Percentiles rank a stretch among this genome's conserved stretches.
Conservation (phyloP, 352 stramenopile genomes). For the Phytophthora colocasiae region DNA sequence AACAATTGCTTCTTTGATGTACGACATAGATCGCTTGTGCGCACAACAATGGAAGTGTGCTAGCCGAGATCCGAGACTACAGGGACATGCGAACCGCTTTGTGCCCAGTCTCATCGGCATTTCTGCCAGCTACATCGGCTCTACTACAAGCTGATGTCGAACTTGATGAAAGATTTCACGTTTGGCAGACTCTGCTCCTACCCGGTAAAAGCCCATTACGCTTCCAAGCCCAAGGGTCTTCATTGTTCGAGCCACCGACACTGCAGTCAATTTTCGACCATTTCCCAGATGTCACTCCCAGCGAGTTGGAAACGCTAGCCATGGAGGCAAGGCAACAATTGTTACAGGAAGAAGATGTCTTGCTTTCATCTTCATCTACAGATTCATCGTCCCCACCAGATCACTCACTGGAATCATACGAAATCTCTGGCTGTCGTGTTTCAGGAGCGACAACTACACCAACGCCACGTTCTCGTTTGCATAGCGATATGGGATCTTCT, state of each 20-base stretch:
- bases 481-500: conserved; percentile 17
- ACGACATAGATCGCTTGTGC: conserved; percentile 34
- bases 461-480: conserved; percentile 23
- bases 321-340: conserved; percentile 44
- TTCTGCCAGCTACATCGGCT: conserved; percentile 28
- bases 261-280: conserved; percentile 40
- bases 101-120: conserved; percentile 50
- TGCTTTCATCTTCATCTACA: conserved; percentile 34
- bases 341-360: conserved; percentile 38
- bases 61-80: conserved; percentile 52
- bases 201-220: conserved; percentile 20
- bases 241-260: conserved; percentile 20
- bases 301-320: conserved; percentile 46
- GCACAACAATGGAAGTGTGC: conserved; percentile 26
- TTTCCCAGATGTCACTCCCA: conserved; percentile 32
- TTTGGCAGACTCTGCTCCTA: conserved; percentile 32
- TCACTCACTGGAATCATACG: not conserved
- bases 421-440: not conserved
- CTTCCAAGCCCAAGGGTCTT: conserved; percentile 11
- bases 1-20: conserved; percentile 16
- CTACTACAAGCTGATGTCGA: conserved; percentile 10
- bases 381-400: conserved; percentile 29
- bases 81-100: conserved; percentile 22
- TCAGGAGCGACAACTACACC: conserved; percentile 23
- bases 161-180: conserved; percentile 7